Conservation (phyloP, 1,284 basidiomycete species). For the Ganoderma multipileum region DNA sequence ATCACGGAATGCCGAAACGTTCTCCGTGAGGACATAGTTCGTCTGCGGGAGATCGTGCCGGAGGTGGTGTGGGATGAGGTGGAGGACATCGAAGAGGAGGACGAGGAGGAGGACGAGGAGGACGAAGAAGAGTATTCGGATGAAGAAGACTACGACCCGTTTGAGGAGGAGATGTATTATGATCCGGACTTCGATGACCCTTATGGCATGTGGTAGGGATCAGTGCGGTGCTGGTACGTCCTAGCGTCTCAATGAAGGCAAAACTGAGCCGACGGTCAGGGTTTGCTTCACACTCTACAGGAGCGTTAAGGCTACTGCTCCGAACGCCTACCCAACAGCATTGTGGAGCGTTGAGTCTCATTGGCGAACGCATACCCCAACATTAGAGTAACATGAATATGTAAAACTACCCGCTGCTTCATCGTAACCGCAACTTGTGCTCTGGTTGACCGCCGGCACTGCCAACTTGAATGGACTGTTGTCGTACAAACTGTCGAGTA, state of each 20-base stretch:
- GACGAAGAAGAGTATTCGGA: constrained; percentile 11
- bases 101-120: constrained; percentile 10
- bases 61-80: constrained; percentile 19
- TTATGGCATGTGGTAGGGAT: neutral
- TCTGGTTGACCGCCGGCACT: too few species aligned
- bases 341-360: neutral
- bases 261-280: neutral
- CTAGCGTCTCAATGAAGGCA: neutral
- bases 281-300: neutral
- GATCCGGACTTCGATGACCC: constrained; percentile 3
- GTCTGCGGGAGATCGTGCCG: constrained; percentile 19
- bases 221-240: neutral
- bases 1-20: constrained; percentile 14
- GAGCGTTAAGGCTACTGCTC: neutral
- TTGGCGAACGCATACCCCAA: neutral
- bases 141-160: neutral
- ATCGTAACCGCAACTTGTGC: neutral
- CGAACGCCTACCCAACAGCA: neutral
- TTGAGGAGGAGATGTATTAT: constrained; percentile 4
- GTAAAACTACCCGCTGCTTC: neutral
- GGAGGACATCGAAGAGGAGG: constrained; percentile 14
- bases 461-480: neutral
- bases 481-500: neutral
- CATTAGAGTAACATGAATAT: neutral
- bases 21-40: constrained; percentile 13